A percentile compares a stretch with the other conserved stretches of the same genome.
These are phyloP conservation scores for Pseudopithomyces chartarum DNA, from an alignment of 2,329 filamentous ascomycete species.

Conservation along the genomic window DNA sequence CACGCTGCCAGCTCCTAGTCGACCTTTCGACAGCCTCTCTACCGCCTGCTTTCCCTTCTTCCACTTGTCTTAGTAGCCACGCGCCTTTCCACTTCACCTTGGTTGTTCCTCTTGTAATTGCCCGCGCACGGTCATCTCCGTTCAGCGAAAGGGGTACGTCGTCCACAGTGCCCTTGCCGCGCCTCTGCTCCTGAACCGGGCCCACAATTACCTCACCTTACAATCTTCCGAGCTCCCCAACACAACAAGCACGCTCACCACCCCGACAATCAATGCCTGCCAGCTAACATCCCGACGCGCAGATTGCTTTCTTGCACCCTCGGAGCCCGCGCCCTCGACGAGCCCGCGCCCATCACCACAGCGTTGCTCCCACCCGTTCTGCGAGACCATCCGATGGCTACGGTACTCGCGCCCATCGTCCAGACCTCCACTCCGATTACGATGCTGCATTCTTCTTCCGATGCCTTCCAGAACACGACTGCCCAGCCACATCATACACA, in stretches of 20 bases:
- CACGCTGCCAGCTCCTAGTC: conserved; percentile 47
- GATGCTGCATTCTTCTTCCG: conserved; percentile 56
- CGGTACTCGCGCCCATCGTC: conserved; percentile 55
- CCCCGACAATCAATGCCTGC: conserved; percentile 5
- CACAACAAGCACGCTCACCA: conserved; percentile 9
- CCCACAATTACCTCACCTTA: conserved; percentile 25
- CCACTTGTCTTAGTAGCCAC: conserved; percentile 45
- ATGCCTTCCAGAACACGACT: conserved; percentile 51
- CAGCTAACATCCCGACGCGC: conserved; percentile 24
- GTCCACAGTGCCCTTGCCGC: conserved; percentile 21
- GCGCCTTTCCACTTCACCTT: conserved; percentile 32
- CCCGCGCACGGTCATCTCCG: conserved; percentile 14
- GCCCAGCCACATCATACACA: conserved; percentile 44
- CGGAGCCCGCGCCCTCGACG: conserved; percentile 21
- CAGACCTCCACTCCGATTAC: conserved; percentile 54
- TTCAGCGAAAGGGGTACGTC: conserved; percentile 32
- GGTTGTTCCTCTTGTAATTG: conserved; percentile 31
- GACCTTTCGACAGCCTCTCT: conserved; percentile 43
- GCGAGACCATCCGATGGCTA: conserved; percentile 45
- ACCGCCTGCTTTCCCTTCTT: conserved; percentile 40
- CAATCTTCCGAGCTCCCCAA: conserved; percentile 13
- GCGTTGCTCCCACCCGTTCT: conserved; percentile 23
- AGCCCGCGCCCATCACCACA: conserved; percentile 22
- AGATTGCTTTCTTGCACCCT: conserved; percentile 24
- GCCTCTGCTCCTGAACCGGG: conserved; percentile 20